Evolutionary conservation across 139 green algal genomes (phyloP), one percentile per base, ranked within the genome.

Genomic region (Chlamydomonas incerta): DNA sequence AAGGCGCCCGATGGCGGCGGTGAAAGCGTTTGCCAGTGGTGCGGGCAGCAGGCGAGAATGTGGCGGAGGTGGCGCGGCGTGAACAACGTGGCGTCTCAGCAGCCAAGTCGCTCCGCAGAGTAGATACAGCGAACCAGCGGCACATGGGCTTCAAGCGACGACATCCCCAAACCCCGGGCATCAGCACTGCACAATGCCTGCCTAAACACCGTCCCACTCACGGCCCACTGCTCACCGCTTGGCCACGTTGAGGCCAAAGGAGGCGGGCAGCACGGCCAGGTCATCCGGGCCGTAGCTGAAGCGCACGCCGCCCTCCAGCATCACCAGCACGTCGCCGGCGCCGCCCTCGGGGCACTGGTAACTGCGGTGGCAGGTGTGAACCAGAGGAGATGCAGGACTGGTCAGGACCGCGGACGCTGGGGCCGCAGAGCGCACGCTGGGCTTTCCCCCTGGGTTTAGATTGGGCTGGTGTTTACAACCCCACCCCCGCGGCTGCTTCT

Each of bases 301-400:
- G 1, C 77, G 41, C 63, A 83, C 63, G n/a, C 79, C 79, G 31
- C 79, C 79, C 79, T 85, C 65, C 66, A 85, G 65, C 79, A 75
- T 6, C n/a, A 85, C 66, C 79, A 75, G 68, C 65, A 85, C 47
- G 46, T 83, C 77, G 17, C 77, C 46, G 26, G 11, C 28, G 34
- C 77, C 77, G 62, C 29, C 46, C n/a, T 29, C 26, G 10, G 77
- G 41, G 63, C 55, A 52, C 77, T 83, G 77, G 46, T 63, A 82
- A 60, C 75, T 82, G 62, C 35, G 26, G 24, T 15, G 34, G 11
- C 20, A 20, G 68, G 35, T n/a, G n/a, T n/a, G n/a, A n/a, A n/a
- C n/a, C n/a, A n/a, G n/a, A n/a, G n/a, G n/a, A n/a, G n/a, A n/a
- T n/a, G n/a, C n/a, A n/a, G n/a, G n/a, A n/a, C n/a, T n/a, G n/a